phyloP scores from a whole-genome alignment of 371 early-diverging fungal species.

The Parasitella parasitica region DNA sequence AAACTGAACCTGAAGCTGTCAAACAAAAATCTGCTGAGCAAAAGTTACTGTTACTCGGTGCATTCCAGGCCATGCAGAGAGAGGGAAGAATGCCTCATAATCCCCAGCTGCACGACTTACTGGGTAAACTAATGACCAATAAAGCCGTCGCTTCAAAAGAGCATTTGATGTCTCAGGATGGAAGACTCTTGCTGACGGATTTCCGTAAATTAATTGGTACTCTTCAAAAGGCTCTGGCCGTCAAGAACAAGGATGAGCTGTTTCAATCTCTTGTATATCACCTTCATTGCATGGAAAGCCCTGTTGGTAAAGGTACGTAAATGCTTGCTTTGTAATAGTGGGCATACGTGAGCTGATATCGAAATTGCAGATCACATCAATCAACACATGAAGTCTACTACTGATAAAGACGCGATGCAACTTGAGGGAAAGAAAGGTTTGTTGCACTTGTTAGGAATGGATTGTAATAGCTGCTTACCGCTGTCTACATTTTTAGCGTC shows the following conservation, averaged over 20 bases:
- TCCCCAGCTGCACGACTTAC: slow-evolving; percentile 48
- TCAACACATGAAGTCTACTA: not conserved
- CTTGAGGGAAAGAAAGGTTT: slow-evolving; percentile 34
- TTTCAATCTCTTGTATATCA: slow-evolving; percentile 65
- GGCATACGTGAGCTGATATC: not conserved
- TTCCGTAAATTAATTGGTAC: slow-evolving; percentile 46
- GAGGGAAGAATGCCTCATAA: slow-evolving; percentile 67
- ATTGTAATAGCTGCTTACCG: too few species aligned
- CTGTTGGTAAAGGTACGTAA: slow-evolving; percentile 24
- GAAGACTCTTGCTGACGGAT: slow-evolving; percentile 47
- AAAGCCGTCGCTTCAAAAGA: slow-evolving; percentile 42
- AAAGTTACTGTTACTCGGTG: slow-evolving; percentile 46
- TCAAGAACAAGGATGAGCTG: slow-evolving; percentile 60
- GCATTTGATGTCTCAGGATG: slow-evolving; percentile 51
- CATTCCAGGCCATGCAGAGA: slow-evolving; percentile 44
- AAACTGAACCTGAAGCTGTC: slow-evolving; percentile 15
- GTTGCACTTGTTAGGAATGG: not conserved
- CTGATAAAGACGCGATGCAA: not conserved
- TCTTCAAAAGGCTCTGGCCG: slow-evolving; percentile 39
- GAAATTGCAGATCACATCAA: not conserved
- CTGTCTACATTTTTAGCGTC: slow-evolving; percentile 16
- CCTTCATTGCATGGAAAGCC: slow-evolving; percentile 22
- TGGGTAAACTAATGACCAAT: slow-evolving; percentile 40
- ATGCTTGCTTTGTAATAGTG: not conserved
- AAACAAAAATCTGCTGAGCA: slow-evolving; percentile 28